Percentiles rank a stretch among this genome's conserved stretches.
Conservation (phyloP, 2,329 filamentous ascomycete genomes). For the Didymella pinodella region DNA sequence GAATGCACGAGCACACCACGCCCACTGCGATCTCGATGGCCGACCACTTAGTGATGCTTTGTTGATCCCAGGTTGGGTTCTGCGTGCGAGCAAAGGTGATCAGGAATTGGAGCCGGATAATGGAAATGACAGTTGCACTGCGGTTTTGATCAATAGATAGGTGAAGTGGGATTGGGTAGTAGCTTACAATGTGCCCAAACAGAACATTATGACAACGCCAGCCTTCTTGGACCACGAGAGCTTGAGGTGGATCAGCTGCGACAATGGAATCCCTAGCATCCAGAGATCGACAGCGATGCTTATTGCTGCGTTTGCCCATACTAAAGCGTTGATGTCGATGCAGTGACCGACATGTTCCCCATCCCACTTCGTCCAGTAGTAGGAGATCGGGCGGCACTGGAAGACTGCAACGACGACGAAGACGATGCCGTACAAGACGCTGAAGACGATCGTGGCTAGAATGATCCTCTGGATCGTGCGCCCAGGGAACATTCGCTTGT, state of each 20-base stretch:
- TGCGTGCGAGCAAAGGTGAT: neutral
- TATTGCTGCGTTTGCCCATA: conserved; percentile 40
- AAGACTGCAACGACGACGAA: conserved; percentile 30
- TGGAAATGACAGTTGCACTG: conserved; percentile 1
- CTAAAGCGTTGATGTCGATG: conserved; percentile 43
- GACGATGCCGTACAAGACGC: conserved; percentile 13
- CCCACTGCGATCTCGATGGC: conserved; percentile 22
- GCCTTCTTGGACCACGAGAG: neutral
- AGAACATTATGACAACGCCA: conserved; percentile 1
- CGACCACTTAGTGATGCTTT: neutral
- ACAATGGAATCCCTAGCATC: conserved; percentile 32
- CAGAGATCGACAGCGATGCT: conserved; percentile 36
- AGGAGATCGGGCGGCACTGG: conserved; percentile 43
- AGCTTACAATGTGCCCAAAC: conserved; percentile 3
- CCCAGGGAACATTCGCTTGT: conserved; percentile 39
- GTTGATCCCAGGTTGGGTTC: conserved; percentile 7
- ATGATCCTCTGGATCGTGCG: conserved; percentile 6
- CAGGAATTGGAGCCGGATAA: neutral
- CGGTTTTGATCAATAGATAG: neutral
- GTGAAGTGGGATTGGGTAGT: neutral
- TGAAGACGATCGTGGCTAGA: neutral
- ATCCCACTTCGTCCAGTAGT: conserved; percentile 43
- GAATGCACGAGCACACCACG: conserved; percentile 55
- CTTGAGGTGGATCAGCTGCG: neutral
- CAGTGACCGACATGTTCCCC: conserved; percentile 27